Evolutionary conservation across 2,329 filamentous ascomycete species (phyloP).

Genomic region (Aspergillus intermedius): DNA sequence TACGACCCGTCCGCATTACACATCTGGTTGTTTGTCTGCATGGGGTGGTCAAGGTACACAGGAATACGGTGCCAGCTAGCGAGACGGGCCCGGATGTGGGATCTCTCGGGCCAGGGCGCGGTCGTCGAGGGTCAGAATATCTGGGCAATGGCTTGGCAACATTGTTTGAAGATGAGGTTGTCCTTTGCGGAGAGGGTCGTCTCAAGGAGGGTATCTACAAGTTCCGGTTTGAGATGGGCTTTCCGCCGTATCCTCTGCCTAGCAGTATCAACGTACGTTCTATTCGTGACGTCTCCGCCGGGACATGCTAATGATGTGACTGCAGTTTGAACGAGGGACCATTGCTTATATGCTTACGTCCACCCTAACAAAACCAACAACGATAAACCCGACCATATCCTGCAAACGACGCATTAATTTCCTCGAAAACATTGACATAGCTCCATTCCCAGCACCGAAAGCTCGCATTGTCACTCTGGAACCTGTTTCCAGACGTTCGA

Average conservation of each 20-base stretch:
- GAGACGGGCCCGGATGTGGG: constrained; percentile 46
- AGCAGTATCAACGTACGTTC: constrained; percentile 85
- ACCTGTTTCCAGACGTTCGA: constrained; percentile 67
- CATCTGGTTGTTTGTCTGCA: constrained; percentile 58
- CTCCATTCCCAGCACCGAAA: constrained; percentile 64
- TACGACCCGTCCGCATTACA: constrained; percentile 56
- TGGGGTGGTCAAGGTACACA: constrained; percentile 60
- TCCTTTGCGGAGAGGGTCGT: constrained; percentile 58
- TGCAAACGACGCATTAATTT: constrained; percentile 77
- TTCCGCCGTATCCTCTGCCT: constrained; percentile 55
- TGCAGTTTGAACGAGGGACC: constrained; percentile 86
- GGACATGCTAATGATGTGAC: constrained; percentile 3
- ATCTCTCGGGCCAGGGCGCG: constrained; percentile 49
- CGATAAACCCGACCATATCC: constrained; percentile 71
- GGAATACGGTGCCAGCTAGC: constrained; percentile 52
- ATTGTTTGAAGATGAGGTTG: constrained; percentile 59
- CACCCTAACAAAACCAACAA: constrained; percentile 80
- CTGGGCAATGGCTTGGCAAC: constrained; percentile 60
- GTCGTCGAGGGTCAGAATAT: constrained; percentile 48
- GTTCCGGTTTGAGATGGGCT: constrained; percentile 58
- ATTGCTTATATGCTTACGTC: constrained; percentile 88
- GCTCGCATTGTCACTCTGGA: constrained; percentile 81
- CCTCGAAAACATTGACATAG: constrained; percentile 78
- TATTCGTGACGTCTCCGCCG: constrained; percentile 5
- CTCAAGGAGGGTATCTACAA: constrained; percentile 59